Evolutionary conservation across 306 rosid species (phyloP).

Genomic region (Cicer chorassanicum): DNA sequence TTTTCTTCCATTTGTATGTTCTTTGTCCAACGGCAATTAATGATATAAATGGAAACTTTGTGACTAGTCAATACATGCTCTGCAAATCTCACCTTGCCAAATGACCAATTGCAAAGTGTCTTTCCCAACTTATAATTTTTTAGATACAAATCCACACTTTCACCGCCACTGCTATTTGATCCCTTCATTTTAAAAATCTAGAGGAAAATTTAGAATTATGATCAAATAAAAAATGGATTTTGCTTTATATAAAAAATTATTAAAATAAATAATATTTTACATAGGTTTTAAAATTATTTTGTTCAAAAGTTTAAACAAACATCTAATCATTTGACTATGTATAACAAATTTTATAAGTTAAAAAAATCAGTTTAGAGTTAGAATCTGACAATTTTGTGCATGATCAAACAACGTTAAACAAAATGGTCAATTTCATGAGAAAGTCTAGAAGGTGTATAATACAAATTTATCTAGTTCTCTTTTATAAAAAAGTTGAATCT

Average conservation of each 20-base stretch:
- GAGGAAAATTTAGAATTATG: not conserved
- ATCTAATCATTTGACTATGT: not conserved
- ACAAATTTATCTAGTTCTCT: too few species aligned
- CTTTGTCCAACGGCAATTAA: slow-evolving; percentile 66
- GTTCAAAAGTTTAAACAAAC: not conserved
- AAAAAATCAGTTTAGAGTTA: not conserved
- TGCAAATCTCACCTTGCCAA: slow-evolving; percentile 87
- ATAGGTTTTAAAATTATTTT: too few species aligned
- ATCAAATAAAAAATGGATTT: not conserved
- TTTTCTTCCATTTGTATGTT: slow-evolving; percentile 85
- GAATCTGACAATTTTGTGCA: not conserved
- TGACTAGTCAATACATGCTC: slow-evolving; percentile 80
- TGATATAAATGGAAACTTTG: slow-evolving; percentile 88
- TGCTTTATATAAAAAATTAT: not conserved
- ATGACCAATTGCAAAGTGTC: slow-evolving; percentile 82
- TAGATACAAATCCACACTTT: slow-evolving; percentile 54
- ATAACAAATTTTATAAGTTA: not conserved
- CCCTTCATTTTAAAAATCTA: slow-evolving; percentile 61
- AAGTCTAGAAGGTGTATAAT: not conserved
- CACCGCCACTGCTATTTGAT: slow-evolving; percentile 44
- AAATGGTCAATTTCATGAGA: not conserved
- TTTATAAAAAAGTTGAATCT: too few species aligned
- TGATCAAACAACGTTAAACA: not conserved
- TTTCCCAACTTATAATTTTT: slow-evolving; percentile 81
- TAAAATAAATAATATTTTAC: not conserved